A percentile compares a stretch with the other conserved stretches of the same genome.
Conservation (phyloP, 257 asterid species). For the Galeopsis tetrahit region DNA sequence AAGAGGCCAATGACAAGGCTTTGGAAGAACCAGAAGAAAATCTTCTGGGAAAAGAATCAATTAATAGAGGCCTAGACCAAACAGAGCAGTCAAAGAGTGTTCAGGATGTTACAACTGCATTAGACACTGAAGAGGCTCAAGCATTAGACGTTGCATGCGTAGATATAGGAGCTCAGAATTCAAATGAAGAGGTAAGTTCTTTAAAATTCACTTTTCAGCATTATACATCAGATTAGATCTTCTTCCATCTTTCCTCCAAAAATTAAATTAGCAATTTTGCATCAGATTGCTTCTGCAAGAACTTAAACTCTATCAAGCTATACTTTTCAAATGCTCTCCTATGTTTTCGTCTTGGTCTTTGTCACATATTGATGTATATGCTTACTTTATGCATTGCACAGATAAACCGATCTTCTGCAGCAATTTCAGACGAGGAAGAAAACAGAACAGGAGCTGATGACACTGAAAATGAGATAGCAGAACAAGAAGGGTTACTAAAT, state of each 20-base stretch:
- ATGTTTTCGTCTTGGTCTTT: not conserved
- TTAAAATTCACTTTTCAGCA: slow-evolving; percentile 16
- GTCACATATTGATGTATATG: slow-evolving; percentile 6
- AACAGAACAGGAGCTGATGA: slow-evolving; percentile 32
- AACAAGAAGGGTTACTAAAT: slow-evolving; percentile 28
- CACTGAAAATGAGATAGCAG: slow-evolving; percentile 15
- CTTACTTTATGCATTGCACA: slow-evolving; percentile 18
- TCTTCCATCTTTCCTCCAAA: not conserved
- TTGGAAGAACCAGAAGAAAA: slow-evolving; percentile 33
- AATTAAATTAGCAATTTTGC: not conserved
- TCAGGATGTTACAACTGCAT: slow-evolving; percentile 31
- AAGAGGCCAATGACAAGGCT: slow-evolving; percentile 35
- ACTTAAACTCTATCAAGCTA: not conserved
- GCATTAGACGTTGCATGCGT: slow-evolving; percentile 30
- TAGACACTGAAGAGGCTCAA: slow-evolving; percentile 34
- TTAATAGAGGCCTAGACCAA: slow-evolving; percentile 26
- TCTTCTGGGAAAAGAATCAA: slow-evolving; percentile 31
- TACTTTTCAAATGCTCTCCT: not conserved
- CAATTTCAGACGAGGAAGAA: slow-evolving; percentile 26
- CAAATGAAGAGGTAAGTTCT: slow-evolving; percentile 44
- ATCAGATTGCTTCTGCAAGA: not conserved
- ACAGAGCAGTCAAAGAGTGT: slow-evolving; percentile 30
- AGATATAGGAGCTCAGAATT: slow-evolving; percentile 32
- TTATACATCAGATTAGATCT: not conserved
- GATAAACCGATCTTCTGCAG: slow-evolving; percentile 29